These are phyloP conservation scores for Exophiala sp. DNA, from an alignment of 2,329 filamentous ascomycete species.

Conservation along the genomic window DNA sequence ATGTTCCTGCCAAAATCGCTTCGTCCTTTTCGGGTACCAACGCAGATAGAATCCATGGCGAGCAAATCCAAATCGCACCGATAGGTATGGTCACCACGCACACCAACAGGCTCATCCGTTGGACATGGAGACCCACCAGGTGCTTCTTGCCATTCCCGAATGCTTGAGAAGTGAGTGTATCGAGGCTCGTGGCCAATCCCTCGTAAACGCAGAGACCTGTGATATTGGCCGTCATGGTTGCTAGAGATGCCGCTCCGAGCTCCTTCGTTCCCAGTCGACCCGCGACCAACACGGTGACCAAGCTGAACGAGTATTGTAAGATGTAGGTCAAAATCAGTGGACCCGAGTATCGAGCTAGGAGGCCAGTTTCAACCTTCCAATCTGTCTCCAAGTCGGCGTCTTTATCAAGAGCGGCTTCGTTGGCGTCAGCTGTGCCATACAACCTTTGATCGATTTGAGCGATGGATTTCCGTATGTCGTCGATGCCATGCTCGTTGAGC, in stretches of 20 bases:
- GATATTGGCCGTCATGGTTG: slow-evolving; percentile 66
- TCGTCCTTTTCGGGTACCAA: slow-evolving; percentile 62
- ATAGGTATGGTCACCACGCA: slow-evolving; percentile 62
- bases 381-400: slow-evolving; percentile 19
- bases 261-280: slow-evolving; percentile 61
- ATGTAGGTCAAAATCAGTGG: slow-evolving; percentile 28
- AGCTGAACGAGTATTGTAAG: slow-evolving; percentile 50
- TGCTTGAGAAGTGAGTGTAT: slow-evolving; percentile 79
- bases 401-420: slow-evolving; percentile 12
- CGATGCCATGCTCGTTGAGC: slow-evolving; percentile 24
- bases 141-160: slow-evolving; percentile 77
- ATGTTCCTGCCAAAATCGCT: slow-evolving; percentile 60
- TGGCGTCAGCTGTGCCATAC: slow-evolving; percentile 17
- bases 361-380: slow-evolving; percentile 25
- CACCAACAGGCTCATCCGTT: slow-evolving; percentile 66
- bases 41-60: slow-evolving; percentile 51
- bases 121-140: slow-evolving; percentile 68
- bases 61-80: slow-evolving; percentile 57
- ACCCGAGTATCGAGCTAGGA: slow-evolving; percentile 25
- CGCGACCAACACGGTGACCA: slow-evolving; percentile 64
- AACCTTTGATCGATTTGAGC: slow-evolving; percentile 16
- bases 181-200: slow-evolving; percentile 73
- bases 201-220: slow-evolving; percentile 65
- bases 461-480: slow-evolving; percentile 20
- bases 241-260: slow-evolving; percentile 54